These are phyloP conservation scores for Sesbania bispinosa DNA, from an alignment of 306 rosid genomes.

Conservation along the genomic window DNA sequence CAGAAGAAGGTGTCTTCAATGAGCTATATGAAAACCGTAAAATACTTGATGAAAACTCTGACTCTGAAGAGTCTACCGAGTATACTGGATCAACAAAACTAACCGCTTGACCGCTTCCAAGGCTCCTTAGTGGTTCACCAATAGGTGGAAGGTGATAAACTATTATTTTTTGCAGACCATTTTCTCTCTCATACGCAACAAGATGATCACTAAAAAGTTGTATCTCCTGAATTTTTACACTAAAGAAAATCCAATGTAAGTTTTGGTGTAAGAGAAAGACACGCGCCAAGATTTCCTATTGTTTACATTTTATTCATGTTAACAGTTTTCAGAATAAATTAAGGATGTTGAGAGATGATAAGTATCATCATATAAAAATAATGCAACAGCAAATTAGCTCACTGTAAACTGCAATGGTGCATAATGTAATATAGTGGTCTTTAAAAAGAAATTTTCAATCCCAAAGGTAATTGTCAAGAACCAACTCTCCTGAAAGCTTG, in stretches of 20 bases:
- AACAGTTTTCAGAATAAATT: not conserved
- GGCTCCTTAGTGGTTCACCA: conserved; percentile 62
- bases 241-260: conserved; percentile 43
- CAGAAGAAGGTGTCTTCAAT: conserved; percentile 76
- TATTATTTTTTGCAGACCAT: conserved; percentile 70
- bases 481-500: not conserved
- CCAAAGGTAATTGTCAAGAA: not conserved
- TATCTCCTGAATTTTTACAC: conserved; percentile 79
- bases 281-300: conserved; percentile 1
- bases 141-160: conserved; percentile 64
- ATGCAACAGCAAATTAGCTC: not conserved
- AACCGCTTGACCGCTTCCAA: conserved; percentile 60
- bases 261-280: conserved; percentile 24
- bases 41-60: conserved; percentile 69
- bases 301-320: conserved; percentile 12
- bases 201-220: conserved; percentile 70
- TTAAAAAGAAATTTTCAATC: not conserved
- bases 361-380: conserved; percentile 8
- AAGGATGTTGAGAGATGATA: conserved; percentile 1
- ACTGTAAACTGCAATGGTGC: not conserved
- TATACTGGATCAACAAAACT: conserved; percentile 72
- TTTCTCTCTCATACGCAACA: conserved; percentile 71
- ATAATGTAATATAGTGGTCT: not conserved
- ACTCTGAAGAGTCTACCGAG: conserved; percentile 49
- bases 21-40: conserved; percentile 80